Percentiles rank a stretch among this genome's conserved stretches.
Evolutionary conservation across 1,284 basidiomycete genomes (phyloP).

Genomic region (Sanghuangporus baumii): DNA sequence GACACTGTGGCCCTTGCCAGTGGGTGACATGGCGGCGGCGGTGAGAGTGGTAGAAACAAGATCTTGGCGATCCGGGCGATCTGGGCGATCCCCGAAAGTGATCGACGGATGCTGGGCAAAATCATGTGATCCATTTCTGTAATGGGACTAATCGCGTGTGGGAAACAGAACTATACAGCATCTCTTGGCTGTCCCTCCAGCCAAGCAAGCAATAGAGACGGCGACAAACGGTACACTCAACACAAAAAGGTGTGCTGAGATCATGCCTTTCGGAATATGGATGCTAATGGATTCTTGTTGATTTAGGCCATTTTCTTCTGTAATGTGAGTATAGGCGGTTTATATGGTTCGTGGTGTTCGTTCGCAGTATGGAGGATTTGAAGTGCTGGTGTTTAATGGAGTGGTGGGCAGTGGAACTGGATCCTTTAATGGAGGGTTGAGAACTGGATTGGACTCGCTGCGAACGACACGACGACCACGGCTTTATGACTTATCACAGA

Average conservation of each 20-base stretch:
- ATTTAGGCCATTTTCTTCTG: not conserved
- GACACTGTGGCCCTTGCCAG: not conserved
- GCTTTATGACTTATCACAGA: no score
- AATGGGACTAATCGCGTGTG: not conserved
- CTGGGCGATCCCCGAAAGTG: not conserved
- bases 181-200: not conserved
- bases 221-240: constrained; percentile 5
- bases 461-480: not conserved
- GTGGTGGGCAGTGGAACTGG: not conserved
- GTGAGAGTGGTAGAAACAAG: not conserved
- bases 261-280: not conserved
- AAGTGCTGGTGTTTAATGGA: not conserved
- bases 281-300: not conserved
- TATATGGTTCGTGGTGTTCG: not conserved
- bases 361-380: not conserved
- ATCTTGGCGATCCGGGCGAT: not conserved
- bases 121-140: not conserved
- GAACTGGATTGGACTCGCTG: no score
- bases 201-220: not conserved
- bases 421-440: no score
- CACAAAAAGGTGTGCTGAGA: constrained; percentile 2
- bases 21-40: constrained; percentile 10
- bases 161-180: constrained; percentile 8
- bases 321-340: constrained; percentile 7
- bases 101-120: not conserved